Conservation (phyloP, 495 filamentous ascomycete genomes). For the Cercophora newfieldiana region DNA sequence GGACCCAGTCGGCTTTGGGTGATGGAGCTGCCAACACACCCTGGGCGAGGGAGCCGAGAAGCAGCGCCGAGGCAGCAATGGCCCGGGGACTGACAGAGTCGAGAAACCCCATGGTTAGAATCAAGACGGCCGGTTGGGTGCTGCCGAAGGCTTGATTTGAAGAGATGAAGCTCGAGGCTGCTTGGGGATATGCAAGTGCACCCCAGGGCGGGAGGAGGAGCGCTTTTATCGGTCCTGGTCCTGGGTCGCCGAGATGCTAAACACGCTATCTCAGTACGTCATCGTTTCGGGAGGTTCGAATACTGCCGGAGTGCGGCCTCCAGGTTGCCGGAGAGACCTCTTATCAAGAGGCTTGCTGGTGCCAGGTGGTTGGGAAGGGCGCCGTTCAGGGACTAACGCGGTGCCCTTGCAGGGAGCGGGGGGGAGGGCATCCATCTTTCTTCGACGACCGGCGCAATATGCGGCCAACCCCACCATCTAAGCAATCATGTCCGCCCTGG, state of each 20-base stretch:
- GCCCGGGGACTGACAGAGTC: constrained; percentile 27
- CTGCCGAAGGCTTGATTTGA: background rate
- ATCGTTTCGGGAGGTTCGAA: background rate
- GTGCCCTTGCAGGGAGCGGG: background rate
- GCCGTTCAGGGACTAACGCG: background rate
- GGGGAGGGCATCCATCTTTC: background rate
- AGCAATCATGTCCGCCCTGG: background rate
- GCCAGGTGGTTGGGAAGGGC: background rate
- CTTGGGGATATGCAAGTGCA: background rate
- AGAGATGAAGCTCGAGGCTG: background rate
- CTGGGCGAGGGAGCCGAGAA: constrained; percentile 24
- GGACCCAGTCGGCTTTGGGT: constrained; percentile 22
- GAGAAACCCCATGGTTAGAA: constrained; percentile 25
- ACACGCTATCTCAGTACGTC: background rate
- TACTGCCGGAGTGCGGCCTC: background rate
- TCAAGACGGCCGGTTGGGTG: background rate
- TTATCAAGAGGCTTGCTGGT: background rate
- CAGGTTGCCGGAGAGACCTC: background rate
- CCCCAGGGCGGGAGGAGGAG: background rate
- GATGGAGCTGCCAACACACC: constrained; percentile 24
- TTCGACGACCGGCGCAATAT: no score
- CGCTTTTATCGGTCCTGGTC: background rate
- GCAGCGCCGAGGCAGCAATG: constrained; percentile 23
- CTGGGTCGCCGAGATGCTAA: background rate
- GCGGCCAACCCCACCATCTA: background rate